A percentile compares a stretch with the other conserved stretches of the same genome.
Evolutionary conservation across 1,284 basidiomycete species (phyloP).

Genomic region (Cerrena zonata): DNA sequence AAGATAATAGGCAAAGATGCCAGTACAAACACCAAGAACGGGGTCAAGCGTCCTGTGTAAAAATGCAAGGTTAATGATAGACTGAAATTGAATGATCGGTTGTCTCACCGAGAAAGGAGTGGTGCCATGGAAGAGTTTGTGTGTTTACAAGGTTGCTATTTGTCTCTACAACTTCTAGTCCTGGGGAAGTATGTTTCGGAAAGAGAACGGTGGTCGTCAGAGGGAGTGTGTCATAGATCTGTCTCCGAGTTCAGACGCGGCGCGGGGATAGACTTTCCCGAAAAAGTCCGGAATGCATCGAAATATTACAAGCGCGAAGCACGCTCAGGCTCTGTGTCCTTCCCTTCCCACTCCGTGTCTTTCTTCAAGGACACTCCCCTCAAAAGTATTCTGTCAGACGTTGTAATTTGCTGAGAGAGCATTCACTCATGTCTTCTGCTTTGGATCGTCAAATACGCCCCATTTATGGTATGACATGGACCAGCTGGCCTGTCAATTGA

Average conservation of each 20-base stretch:
- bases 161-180: too few species aligned
- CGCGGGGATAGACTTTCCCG: not conserved
- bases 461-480: slow-evolving; percentile 54
- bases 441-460: slow-evolving; percentile 75
- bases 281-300: slow-evolving; percentile 1
- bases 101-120: slow-evolving; percentile 19
- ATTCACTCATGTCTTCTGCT: slow-evolving; percentile 34
- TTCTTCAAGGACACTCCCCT: slow-evolving; percentile 1
- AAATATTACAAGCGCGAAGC: not conserved
- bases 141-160: too few species aligned
- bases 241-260: not conserved
- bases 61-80: not conserved
- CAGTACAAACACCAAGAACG: slow-evolving; percentile 75
- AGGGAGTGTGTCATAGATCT: slow-evolving; percentile 1
- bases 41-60: slow-evolving; percentile 58
- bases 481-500: slow-evolving; percentile 16
- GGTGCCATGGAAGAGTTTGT: slow-evolving; percentile 6
- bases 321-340: too few species aligned
- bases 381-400: not conserved
- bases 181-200: too few species aligned
- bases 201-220: not conserved
- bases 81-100: not conserved
- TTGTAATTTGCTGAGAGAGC: slow-evolving; percentile 6
- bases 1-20: slow-evolving; percentile 76
- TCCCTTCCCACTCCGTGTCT: not conserved